Evolutionary conservation across 2,329 filamentous ascomycete species (phyloP).

Genomic region (Sarocladium strictum): DNA sequence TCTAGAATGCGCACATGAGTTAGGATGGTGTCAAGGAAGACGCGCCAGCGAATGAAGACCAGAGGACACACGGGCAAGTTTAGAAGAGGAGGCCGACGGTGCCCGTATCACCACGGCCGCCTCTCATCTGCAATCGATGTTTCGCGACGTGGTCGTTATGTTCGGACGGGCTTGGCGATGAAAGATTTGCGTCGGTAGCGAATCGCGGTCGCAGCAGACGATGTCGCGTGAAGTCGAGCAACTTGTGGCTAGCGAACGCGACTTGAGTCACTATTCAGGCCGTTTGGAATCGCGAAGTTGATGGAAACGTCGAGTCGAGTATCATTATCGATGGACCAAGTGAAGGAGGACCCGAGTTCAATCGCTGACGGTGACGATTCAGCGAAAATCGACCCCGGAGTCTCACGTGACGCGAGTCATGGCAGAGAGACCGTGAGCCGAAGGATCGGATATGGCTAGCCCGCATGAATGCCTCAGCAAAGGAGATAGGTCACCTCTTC

Average conservation of each 20-base stretch:
- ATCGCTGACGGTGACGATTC: not conserved
- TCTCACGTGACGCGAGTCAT: slow-evolving; percentile 9
- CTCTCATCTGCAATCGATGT: not conserved
- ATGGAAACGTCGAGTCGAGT: not conserved
- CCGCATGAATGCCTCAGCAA: no score
- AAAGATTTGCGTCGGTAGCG: not conserved
- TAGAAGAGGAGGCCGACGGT: not conserved
- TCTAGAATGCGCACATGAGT: slow-evolving; percentile 18
- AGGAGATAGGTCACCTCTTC: no score
- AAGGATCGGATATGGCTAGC: no score
- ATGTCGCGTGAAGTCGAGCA: not conserved
- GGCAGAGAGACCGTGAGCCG: no score
- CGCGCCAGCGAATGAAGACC: not conserved
- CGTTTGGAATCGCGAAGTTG: not conserved
- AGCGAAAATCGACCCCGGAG: not conserved
- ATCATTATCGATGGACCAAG: not conserved
- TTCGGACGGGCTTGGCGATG: not conserved
- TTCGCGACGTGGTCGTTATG: not conserved
- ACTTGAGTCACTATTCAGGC: not conserved
- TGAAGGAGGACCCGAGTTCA: not conserved
- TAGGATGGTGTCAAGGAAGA: not conserved
- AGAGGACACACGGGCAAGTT: slow-evolving; percentile 1
- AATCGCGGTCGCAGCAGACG: not conserved
- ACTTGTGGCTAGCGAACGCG: not conserved
- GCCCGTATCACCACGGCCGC: not conserved